Evolutionary conservation across 345 rosid species (phyloP), one percentile per base, ranked within the genome.

Genomic region (Populus simonii): DNA sequence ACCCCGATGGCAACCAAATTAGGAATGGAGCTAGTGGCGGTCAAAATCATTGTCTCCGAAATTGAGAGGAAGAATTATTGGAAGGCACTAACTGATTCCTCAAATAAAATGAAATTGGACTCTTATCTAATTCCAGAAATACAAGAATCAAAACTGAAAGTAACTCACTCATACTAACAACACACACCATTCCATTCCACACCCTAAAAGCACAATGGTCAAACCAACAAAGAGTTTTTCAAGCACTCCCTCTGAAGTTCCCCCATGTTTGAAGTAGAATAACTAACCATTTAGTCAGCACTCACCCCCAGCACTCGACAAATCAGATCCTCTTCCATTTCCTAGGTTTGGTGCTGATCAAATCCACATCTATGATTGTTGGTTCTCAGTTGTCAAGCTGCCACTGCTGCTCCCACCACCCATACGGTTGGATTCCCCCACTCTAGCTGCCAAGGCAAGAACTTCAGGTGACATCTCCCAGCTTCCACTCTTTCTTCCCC

Each of bases 391-490:
- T 61, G 86, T 80, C 88, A 90, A 76, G 87, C 80, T 85, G 74
- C 91, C 87, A 74, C 93, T 84, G 84, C 91, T 86, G 69, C 82
- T 78, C 71, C 92, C 81, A 53, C 89, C 94, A 22, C 84, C 87
- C 4, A 80, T 83, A 8, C 89, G 92, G 83, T 88, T 92, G 41
- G 93, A 88, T 43, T 92, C 96, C 72, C 98, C 95, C 23, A 88
- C 91, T 89, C 93, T 89, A 53, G 97, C 97, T 4, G 98, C 96
- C 86, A 94, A 87, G 31, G 94, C 97, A 68, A 90, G 90, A 77
- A 95, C 91, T 86, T 93, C 99, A 2, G 97, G 96, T 23, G 94
- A 87, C 88, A 87, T 89, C 71, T 89, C 92, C 94, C 92, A 89
- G 84, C 91, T 91, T 71, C 94, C 94, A 71, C 94, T 91, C 78